phyloP scores from a whole-genome alignment of 2,329 filamentous ascomycete species.

The Pseudogymnoascus sp. region DNA sequence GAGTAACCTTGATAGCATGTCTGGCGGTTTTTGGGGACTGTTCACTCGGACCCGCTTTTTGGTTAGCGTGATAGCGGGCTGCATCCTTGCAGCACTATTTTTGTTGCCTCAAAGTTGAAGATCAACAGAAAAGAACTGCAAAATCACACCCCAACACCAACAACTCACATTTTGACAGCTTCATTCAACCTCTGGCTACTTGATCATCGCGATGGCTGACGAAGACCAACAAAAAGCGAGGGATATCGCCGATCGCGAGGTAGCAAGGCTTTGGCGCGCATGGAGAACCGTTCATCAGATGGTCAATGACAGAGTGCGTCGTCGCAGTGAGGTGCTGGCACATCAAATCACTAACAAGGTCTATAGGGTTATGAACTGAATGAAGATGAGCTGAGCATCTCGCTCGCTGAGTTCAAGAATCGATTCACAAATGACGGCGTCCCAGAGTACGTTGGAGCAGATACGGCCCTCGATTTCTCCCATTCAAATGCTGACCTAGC shows the following conservation, averaged over 20 bases:
- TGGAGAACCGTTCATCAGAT: constrained; percentile 93
- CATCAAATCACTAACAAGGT: constrained; percentile 20
- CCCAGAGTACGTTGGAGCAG: constrained; percentile 55
- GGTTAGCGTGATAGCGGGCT: constrained; percentile 1
- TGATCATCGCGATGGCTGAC: constrained; percentile 17
- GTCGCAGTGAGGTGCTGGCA: constrained; percentile 10
- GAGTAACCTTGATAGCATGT: not conserved
- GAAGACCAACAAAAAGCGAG: constrained; percentile 25
- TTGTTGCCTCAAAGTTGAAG: constrained; percentile 9
- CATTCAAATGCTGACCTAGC: constrained; percentile 15
- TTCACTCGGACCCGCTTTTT: not conserved
- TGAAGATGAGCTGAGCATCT: constrained; percentile 81
- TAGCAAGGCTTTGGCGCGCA: constrained; percentile 78
- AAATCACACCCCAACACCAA: not conserved
- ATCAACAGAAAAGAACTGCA: not conserved
- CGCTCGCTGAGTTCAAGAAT: constrained; percentile 70
- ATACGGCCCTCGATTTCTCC: not conserved
- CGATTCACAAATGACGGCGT: constrained; percentile 70
- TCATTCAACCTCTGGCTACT: not conserved
- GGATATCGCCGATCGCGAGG: constrained; percentile 34
- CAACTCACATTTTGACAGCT: not conserved
- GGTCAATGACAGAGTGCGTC: constrained; percentile 76
- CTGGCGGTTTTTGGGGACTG: not conserved
- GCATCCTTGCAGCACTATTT: constrained; percentile 9
- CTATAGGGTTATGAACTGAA: constrained; percentile 83